Base-by-base conservation (phyloP, 2,329 filamentous ascomycete genomes). In the Clonostachys byssicola region DNA sequence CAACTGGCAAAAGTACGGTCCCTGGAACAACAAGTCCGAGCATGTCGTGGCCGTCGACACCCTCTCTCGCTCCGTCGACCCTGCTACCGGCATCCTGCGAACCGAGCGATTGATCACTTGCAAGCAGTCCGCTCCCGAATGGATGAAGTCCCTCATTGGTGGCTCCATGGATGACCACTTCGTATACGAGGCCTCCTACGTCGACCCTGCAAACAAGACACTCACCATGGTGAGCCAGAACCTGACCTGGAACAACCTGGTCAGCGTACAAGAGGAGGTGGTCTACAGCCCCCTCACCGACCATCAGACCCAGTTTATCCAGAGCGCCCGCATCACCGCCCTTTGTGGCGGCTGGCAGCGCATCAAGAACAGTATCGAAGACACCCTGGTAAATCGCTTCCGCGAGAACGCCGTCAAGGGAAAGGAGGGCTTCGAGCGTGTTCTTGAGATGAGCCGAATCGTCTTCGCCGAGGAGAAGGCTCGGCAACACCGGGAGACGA, bases 1-100 rank as follows among this genome's bases (percentile, higher is more conserved):
- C 65, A 99, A 99, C 79, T 99, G 94, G 94, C 87, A 85, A 58
- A 99, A 99, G 70, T 99, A 99, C 73, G 95, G 90, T 61, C 92
- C 92, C 17, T 97, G 94, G 92, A 99, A 99, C 75, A 88, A 96
- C 68, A 94, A 96, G 73, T 92, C 89, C n/a, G 89, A 91, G 39
- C 94, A 99, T 69, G 94, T 99, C 56, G 84, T 95, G 55, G 92
- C 90, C 56, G 94, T 97, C 61, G 94, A 99, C 73, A 97, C 92
- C 13, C 71, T 99, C 59, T 86, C 84, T 46, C 88, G 94, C 42
- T 56, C 56, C 44, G 73, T 83, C 65, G 77, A 83, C 58, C 64
- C 73, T 3, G 63, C 62, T 18, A 82, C 80, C 12, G 80, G 80
- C 55, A 79, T 83, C 59, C 75, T 83, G 49, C 77, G 78, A 52